A percentile compares a stretch with the other conserved stretches of the same genome.
Evolutionary conservation across 2,329 filamentous ascomycete species (phyloP).

Genomic region (Rutstroemia sp.): DNA sequence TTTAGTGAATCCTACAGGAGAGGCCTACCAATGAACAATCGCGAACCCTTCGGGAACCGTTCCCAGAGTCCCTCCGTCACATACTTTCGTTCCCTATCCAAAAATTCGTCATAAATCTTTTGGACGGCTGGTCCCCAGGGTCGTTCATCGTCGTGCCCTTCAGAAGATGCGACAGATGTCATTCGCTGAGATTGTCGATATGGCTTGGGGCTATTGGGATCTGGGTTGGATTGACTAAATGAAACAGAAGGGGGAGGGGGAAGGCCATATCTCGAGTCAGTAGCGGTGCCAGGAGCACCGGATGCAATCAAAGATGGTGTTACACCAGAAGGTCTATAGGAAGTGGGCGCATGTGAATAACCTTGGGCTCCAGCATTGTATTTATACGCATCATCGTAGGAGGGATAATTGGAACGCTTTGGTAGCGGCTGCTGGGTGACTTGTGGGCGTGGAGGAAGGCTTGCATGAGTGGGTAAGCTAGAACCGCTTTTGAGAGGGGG

Average conservation of each 20-base stretch:
- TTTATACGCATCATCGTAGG: slow-evolving; percentile 26
- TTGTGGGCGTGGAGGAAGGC: slow-evolving; percentile 31
- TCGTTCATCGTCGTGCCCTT: slow-evolving; percentile 26
- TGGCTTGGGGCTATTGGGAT: slow-evolving; percentile 19
- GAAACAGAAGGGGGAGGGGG: slow-evolving; percentile 29
- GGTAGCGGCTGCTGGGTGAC: slow-evolving; percentile 20
- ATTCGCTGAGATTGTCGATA: slow-evolving; percentile 18
- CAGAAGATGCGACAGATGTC: slow-evolving; percentile 18
- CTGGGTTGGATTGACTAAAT: slow-evolving; percentile 21
- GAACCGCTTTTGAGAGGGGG: slow-evolving; percentile 19
- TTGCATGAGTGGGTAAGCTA: slow-evolving; percentile 28
- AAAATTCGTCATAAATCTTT: slow-evolving; percentile 63
- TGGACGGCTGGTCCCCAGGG: slow-evolving; percentile 45
- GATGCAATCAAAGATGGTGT: slow-evolving; percentile 25
- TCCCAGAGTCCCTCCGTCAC: slow-evolving; percentile 77
- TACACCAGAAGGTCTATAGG: slow-evolving; percentile 28
- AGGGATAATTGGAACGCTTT: slow-evolving; percentile 14
- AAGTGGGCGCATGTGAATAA: slow-evolving; percentile 20
- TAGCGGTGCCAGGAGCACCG: slow-evolving; percentile 29
- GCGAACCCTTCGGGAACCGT: slow-evolving; percentile 67
- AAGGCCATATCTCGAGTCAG: slow-evolving; percentile 28
- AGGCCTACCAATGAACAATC: slow-evolving; percentile 70
- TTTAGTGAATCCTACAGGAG: slow-evolving; percentile 24
- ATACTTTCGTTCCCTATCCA: slow-evolving; percentile 65
- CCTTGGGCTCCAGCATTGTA: slow-evolving; percentile 26